These are phyloP conservation scores for Letharia lupina DNA, from an alignment of 495 filamentous ascomycete species.

Conservation along the genomic window DNA sequence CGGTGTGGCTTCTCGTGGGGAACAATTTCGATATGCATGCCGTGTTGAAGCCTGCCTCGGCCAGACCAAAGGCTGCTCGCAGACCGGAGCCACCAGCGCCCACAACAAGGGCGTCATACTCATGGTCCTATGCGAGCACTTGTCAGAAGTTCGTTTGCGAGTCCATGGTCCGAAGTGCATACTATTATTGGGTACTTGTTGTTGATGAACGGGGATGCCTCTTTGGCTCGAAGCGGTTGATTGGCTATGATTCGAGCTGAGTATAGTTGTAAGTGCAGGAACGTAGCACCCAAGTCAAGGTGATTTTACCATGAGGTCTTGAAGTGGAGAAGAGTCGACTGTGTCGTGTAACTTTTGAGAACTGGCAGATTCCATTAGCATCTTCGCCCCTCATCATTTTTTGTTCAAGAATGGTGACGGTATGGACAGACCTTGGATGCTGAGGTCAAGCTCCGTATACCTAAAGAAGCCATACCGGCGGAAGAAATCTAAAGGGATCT, in stretches of 20 bases:
- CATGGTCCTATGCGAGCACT: constrained; percentile 48
- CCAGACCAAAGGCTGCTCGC: constrained; percentile 90
- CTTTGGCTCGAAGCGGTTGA: constrained; percentile 80
- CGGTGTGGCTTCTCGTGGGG: constrained; percentile 90
- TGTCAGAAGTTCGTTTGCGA: constrained; percentile 12
- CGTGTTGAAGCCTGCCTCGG: constrained; percentile 96
- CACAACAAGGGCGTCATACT: constrained; percentile 85
- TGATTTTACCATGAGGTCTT: constrained; percentile 50
- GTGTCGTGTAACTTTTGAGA: constrained; percentile 40
- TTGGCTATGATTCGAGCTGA: constrained; percentile 72
- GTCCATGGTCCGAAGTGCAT: constrained; percentile 34
- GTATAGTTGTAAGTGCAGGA: constrained; percentile 30
- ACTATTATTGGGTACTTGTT: constrained; percentile 89
- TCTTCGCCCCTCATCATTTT: constrained; percentile 13
- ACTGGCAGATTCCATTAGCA: constrained; percentile 30
- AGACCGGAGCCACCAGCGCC: constrained; percentile 91
- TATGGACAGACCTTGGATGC: constrained; percentile 43
- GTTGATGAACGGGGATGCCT: constrained; percentile 73
- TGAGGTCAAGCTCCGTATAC: constrained; percentile 52
- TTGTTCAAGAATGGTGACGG: constrained; percentile 15
- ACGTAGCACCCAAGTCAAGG: constrained; percentile 19
- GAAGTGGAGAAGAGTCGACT: constrained; percentile 79
- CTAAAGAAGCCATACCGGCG: constrained; percentile 45
- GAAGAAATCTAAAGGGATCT: background rate
- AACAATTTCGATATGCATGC: constrained; percentile 98